These are phyloP conservation scores for Botrytis tulipae DNA, from an alignment of 2,329 filamentous ascomycete species.

Conservation along the genomic window DNA sequence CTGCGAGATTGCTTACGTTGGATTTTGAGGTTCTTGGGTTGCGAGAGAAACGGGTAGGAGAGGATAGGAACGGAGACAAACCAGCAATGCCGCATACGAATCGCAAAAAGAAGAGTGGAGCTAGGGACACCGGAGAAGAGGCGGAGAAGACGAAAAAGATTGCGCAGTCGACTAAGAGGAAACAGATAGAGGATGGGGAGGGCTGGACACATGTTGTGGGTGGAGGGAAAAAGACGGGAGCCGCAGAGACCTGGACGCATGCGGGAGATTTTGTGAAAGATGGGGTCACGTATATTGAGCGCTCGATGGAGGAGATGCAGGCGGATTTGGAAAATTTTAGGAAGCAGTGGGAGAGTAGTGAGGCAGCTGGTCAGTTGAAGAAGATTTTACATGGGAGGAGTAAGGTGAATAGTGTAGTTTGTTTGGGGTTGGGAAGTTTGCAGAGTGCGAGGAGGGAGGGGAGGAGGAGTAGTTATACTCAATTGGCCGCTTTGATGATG, in stretches of 20 bases:
- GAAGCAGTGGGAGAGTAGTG: slow-evolving; percentile 34
- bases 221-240: slow-evolving; percentile 19
- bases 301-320: slow-evolving; percentile 34
- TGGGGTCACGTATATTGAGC: slow-evolving; percentile 34
- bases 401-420: slow-evolving; percentile 32
- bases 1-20: not conserved
- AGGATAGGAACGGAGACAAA: not conserved
- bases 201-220: slow-evolving; percentile 40
- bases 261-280: slow-evolving; percentile 35
- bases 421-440: slow-evolving; percentile 38
- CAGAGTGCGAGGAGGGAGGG: slow-evolving; percentile 36
- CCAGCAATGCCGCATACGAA: slow-evolving; percentile 33
- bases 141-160: slow-evolving; percentile 22
- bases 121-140: not conserved
- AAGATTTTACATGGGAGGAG: slow-evolving; percentile 21
- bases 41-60: not conserved
- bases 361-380: slow-evolving; percentile 27
- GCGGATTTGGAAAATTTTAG: slow-evolving; percentile 31
- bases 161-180: slow-evolving; percentile 34
- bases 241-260: slow-evolving; percentile 23
- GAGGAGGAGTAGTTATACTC: slow-evolving; percentile 34
- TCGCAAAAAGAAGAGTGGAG: slow-evolving; percentile 31
- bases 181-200: slow-evolving; percentile 35
- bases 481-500: slow-evolving; percentile 36
- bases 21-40: not conserved